Evolutionary conservation across 352 stramenopile species (phyloP), one percentile per base, ranked within the genome.

Genomic region (Phytophthora vignae): DNA sequence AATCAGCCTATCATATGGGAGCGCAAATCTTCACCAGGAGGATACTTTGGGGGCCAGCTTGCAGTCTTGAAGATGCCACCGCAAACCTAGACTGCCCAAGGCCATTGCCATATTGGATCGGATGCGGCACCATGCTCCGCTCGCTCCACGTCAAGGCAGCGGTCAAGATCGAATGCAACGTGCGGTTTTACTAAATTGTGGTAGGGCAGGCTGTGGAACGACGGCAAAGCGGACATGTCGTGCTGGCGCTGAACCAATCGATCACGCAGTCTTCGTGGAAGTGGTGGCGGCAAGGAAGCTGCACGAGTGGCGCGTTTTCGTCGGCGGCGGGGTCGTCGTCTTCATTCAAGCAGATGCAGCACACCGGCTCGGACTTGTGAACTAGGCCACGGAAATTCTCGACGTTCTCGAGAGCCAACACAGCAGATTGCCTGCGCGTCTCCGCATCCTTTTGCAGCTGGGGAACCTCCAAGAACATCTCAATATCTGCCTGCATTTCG

Each of bases 261-360:
- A 90, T 85, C 19, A 90, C 77, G 57, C 84, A 91, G 77, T 89
- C 78, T 64, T 91, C 79, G 65, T 91, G 84, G 56, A 89, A 91
- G 54, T 83, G 72, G 60, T 91, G 84, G 22, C 50, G 48, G 52
- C 84, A 91, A 7, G 82, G 78, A 22, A 91, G 65, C 38, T 74
- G 64, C 25, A 89, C 81, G 44, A 85, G 61, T 1, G 60, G 55
- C 8, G 49, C 60, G 29, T 29, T 49, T 3, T 74, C 46, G 22
- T 70, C 67, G 21, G 59, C 14, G 27, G 10, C 44, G 58, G 67
- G 69, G 22, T 25, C 22, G 40, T 74, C 63, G 27, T 76, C 63
- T 40, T 76, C 69, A n/a, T 73, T 76, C 73, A 88, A 65, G 58
- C 81, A 88, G 33, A 88, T 85, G 40, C 81, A 85, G 36, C 81